phyloP scores from a whole-genome alignment of 140 eudicot genomes.

The Artemisia princeps region DNA sequence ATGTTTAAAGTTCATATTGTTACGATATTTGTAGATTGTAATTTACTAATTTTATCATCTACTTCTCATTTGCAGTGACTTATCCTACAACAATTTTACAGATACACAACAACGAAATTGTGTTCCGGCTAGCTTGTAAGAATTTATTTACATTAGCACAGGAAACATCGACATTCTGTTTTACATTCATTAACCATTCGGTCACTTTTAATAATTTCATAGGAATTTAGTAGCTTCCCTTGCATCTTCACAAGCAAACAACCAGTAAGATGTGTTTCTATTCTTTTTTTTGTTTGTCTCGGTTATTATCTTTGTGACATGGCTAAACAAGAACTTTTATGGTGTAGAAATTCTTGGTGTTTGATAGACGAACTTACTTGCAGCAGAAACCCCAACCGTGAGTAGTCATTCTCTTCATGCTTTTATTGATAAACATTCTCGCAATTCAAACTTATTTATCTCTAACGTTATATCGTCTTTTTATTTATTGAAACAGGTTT shows the following conservation, averaged over 20 bases:
- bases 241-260: slow-evolving; percentile 31
- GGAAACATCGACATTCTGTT: background rate
- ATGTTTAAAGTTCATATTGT: background rate
- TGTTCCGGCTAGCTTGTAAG: slow-evolving; percentile 44
- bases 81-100: slow-evolving; percentile 66
- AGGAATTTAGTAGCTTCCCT: slow-evolving; percentile 51
- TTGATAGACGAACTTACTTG: slow-evolving; percentile 55
- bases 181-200: slow-evolving; percentile 13
- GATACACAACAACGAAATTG: slow-evolving; percentile 27
- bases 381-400: slow-evolving; percentile 40
- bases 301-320: background rate
- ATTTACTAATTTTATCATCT: slow-evolving; percentile 4
- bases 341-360: slow-evolving; percentile 53
- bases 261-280: slow-evolving; percentile 31
- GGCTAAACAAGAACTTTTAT: slow-evolving; percentile 16
- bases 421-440: background rate
- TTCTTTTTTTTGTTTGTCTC: background rate
- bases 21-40: background rate
- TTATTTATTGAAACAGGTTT: slow-evolving; percentile 33
- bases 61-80: slow-evolving; percentile 42
- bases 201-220: slow-evolving; percentile 15
- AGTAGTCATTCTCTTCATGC: slow-evolving; percentile 5
- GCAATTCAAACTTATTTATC: background rate
- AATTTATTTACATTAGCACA: slow-evolving; percentile 12
- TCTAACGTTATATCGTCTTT: background rate